A percentile compares a stretch with the other conserved stretches of the same genome.
Conservation (phyloP, 306 rosid species). For the Vigna reflexopilosa region DNA sequence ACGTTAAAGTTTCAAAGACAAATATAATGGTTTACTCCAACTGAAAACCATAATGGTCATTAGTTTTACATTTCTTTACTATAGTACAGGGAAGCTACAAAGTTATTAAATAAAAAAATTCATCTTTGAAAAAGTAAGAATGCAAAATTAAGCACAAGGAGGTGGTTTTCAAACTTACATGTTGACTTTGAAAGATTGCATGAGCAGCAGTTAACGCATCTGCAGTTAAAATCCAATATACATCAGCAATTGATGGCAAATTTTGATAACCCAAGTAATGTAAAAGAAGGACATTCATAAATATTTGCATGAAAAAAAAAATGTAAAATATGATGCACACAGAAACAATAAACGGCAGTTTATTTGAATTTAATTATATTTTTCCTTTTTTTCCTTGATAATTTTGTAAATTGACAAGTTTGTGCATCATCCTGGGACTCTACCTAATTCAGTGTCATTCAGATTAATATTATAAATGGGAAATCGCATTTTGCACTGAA, state of each 20-base stretch:
- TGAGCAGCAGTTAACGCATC: constrained; percentile 81
- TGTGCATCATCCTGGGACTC: constrained; percentile 2
- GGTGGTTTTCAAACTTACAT: constrained; percentile 60
- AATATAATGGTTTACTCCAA: not conserved
- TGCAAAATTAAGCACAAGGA: constrained; percentile 29
- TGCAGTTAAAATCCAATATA: constrained; percentile 60
- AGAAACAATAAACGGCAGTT: constrained; percentile 31
- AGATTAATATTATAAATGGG: constrained; percentile 33
- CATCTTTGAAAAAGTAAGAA: constrained; percentile 6
- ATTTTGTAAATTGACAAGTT: constrained; percentile 1
- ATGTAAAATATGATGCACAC: constrained; percentile 26
- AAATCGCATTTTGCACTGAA: constrained; percentile 22
- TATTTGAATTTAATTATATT: constrained; percentile 19
- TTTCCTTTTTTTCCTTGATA: constrained; percentile 22
- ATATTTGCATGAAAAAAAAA: constrained; percentile 5
- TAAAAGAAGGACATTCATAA: not conserved
- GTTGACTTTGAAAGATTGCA: constrained; percentile 76
- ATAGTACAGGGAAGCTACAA: not conserved
- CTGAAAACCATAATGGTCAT: constrained; percentile 9
- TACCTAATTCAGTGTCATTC: not conserved
- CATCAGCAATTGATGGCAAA: constrained; percentile 37
- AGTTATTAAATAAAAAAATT: not conserved
- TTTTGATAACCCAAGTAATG: constrained; percentile 8
- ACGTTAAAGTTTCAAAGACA: not conserved
- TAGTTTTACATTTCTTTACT: constrained; percentile 12